phyloP scores from a whole-genome alignment of 805 yeast species.

The Schwanniomyces yamadae region DNA sequence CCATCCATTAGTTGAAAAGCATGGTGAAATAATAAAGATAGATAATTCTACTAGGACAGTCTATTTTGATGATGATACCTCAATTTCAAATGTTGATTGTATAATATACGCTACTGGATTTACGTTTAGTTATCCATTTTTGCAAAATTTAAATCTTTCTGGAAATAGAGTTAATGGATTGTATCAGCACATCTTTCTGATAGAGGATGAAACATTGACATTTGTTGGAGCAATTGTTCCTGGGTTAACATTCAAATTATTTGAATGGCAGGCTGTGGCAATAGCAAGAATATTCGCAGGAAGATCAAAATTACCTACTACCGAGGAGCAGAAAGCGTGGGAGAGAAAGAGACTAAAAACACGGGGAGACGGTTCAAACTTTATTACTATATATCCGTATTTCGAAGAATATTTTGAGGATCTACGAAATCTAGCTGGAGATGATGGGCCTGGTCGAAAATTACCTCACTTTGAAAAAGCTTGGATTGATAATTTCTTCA shows the following conservation, averaged over 20 bases:
- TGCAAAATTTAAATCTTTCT: constrained; percentile 16
- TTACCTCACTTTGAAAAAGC: constrained; percentile 19
- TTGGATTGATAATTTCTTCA: constrained; percentile 18
- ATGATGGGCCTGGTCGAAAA: constrained; percentile 21
- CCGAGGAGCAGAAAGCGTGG: constrained; percentile 30
- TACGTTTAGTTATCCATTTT: constrained; percentile 20
- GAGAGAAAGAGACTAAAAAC: constrained; percentile 18
- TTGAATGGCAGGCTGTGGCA: constrained; percentile 41
- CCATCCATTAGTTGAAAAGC: constrained; percentile 7
- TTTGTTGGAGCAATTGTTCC: constrained; percentile 38
- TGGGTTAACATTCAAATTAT: constrained; percentile 39
- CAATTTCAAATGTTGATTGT: constrained; percentile 14
- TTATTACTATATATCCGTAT: constrained; percentile 15
- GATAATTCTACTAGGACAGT: constrained; percentile 14
- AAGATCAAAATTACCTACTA: constrained; percentile 26
- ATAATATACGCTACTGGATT: constrained; percentile 27
- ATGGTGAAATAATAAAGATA: constrained; percentile 5
- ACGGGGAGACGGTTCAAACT: constrained; percentile 25
- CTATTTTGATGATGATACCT: constrained; percentile 18
- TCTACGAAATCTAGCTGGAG: constrained; percentile 17
- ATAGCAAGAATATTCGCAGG: constrained; percentile 33
- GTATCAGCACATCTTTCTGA: constrained; percentile 33
- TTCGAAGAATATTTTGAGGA: constrained; percentile 22
- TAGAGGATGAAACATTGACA: constrained; percentile 31
- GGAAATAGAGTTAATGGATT: constrained; percentile 28